A percentile compares a stretch with the other conserved stretches of the same genome.
Conservation (phyloP, 2,329 filamentous ascomycete genomes). For the Neophaeococcomyces aloes region DNA sequence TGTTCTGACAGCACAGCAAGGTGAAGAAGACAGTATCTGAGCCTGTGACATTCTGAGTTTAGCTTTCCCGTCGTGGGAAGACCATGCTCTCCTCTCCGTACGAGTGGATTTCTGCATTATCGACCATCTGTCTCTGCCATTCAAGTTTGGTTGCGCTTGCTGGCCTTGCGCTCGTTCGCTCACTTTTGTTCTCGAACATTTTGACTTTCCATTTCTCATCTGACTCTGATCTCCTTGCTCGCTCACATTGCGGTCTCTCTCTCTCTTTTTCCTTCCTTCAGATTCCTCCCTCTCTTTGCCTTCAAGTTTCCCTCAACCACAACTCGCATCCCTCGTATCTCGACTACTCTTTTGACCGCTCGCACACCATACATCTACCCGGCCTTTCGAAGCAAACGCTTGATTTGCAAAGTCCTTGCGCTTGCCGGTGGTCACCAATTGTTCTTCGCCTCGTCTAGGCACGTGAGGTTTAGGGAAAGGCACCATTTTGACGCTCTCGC, state of each 20-base stretch:
- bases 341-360: neutral
- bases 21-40: too few relatives aligned
- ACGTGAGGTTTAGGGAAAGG: slow-evolving; percentile 6
- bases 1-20: slow-evolving; percentile 1
- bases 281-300: neutral
- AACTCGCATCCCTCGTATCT: neutral
- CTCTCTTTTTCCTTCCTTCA: slow-evolving; percentile 9
- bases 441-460: neutral
- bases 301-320: neutral
- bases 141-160: slow-evolving; percentile 4
- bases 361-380: neutral
- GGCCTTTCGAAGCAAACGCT: neutral
- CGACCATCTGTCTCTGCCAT: slow-evolving; percentile 12
- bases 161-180: slow-evolving; percentile 10
- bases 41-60: slow-evolving; percentile 6
- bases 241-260: slow-evolving; percentile 4
- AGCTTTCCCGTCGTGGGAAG: slow-evolving; percentile 5
- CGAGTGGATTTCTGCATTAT: slow-evolving; percentile 2
- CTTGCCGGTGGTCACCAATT: neutral
- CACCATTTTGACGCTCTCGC: slow-evolving; percentile 1
- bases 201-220: slow-evolving; percentile 11
- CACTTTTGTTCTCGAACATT: slow-evolving; percentile 9
- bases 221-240: neutral
- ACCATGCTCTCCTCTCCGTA: neutral
- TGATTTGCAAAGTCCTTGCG: neutral